Evolutionary conservation across 495 filamentous ascomycete genomes (phyloP).

Genomic region (Thermochaetoides thermophila): DNA sequence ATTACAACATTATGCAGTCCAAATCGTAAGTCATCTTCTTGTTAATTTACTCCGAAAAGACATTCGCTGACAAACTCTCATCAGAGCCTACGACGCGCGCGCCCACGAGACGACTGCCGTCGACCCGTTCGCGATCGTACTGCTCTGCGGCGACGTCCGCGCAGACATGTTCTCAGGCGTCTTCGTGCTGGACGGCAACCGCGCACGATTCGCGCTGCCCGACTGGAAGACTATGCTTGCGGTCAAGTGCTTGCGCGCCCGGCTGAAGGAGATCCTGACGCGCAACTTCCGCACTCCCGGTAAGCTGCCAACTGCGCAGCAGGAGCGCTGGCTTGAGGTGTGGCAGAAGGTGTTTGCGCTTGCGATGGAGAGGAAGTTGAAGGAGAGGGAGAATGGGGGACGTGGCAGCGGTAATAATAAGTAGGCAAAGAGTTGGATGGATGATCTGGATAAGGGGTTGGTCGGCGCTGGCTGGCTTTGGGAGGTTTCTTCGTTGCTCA

Average conservation of each 20-base stretch:
- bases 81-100: slow-evolving; percentile 47
- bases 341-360: slow-evolving; percentile 40
- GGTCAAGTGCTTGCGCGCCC: slow-evolving; percentile 56
- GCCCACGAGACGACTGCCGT: slow-evolving; percentile 79
- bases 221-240: slow-evolving; percentile 86
- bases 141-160: slow-evolving; percentile 76
- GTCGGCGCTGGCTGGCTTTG: too few species aligned
- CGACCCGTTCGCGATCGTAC: slow-evolving; percentile 63
- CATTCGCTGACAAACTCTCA: too few species aligned
- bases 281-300: slow-evolving; percentile 57
- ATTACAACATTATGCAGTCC: slow-evolving; percentile 92
- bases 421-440: too few species aligned
- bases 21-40: slow-evolving; percentile 39
- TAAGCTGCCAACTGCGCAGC: slow-evolving; percentile 49
- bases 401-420: too few species aligned
- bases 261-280: slow-evolving; percentile 56
- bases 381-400: slow-evolving; percentile 4
- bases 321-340: slow-evolving; percentile 59
- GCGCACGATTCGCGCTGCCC: slow-evolving; percentile 70
- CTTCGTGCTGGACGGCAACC: slow-evolving; percentile 69
- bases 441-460: not conserved
- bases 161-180: slow-evolving; percentile 82
- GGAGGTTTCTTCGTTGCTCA: too few species aligned
- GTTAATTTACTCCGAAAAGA: too few species aligned
- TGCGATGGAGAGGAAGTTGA: slow-evolving; percentile 16